Conservation (phyloP, 176 grass and related monocot species). For the Musa acuminata region DNA sequence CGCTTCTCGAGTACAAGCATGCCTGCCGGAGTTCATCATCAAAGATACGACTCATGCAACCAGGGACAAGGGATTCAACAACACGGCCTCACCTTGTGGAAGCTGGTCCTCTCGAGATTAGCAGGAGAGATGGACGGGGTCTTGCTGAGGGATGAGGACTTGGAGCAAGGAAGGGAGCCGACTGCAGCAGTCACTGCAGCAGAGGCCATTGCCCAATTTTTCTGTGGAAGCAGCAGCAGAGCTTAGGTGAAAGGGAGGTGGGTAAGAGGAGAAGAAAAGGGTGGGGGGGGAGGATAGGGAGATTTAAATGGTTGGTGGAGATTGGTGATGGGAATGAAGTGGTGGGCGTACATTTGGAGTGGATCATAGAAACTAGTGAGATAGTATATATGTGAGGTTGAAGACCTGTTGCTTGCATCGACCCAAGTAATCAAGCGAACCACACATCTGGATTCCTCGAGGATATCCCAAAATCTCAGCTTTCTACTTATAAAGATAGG, state of each 20-base stretch:
- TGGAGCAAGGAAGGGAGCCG: constrained; percentile 21
- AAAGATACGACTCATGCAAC: background rate
- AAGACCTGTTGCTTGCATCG: no score
- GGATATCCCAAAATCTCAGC: no score
- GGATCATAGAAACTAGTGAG: background rate
- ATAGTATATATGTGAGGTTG: no score
- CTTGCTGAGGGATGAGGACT: constrained; percentile 33
- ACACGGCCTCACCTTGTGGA: constrained; percentile 8
- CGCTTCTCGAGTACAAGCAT: constrained; percentile 13
- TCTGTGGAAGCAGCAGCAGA: background rate
- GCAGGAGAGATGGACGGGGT: background rate
- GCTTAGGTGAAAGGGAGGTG: background rate
- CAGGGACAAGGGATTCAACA: no score
- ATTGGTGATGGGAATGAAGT: constrained; percentile 32
- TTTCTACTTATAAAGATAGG: no score
- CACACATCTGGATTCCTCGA: no score
- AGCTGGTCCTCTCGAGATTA: constrained; percentile 7
- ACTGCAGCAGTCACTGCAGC: constrained; percentile 56
- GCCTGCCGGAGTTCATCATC: background rate
- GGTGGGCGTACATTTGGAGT: constrained; percentile 16
- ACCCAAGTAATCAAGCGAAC: no score
- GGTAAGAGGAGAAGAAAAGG: background rate
- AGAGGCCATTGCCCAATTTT: constrained; percentile 27
- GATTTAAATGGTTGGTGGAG: constrained; percentile 41
- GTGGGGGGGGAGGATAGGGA: constrained; percentile 12